phyloP scores from a whole-genome alignment of 2,329 filamentous ascomycete species.

The Colletotrichum incanum region DNA sequence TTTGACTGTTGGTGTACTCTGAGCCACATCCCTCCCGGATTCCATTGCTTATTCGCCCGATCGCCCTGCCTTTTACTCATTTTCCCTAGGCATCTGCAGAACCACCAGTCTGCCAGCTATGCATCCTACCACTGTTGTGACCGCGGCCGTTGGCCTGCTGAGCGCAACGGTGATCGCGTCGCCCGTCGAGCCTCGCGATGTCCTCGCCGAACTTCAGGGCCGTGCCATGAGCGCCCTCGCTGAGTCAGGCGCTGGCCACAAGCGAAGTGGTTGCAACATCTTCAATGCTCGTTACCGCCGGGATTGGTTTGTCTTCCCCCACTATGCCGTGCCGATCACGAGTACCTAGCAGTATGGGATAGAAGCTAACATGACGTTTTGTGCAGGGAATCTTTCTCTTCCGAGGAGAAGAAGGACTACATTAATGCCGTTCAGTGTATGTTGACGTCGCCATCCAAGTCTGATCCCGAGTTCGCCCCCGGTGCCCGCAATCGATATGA shows the following conservation, averaged over 20 bases:
- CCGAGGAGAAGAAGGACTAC: conserved; percentile 42
- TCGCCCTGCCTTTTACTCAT: neutral
- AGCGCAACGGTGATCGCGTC: conserved; percentile 13
- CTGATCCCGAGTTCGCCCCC: conserved; percentile 24
- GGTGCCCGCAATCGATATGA: conserved; percentile 42
- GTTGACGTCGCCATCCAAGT: conserved; percentile 32
- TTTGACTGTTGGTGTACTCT: neutral
- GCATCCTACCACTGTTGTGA: conserved; percentile 16
- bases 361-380: neutral
- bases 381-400: conserved; percentile 23
- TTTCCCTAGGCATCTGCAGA: neutral
- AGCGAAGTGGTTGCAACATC: conserved; percentile 34
- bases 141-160: conserved; percentile 29
- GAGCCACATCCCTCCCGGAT: no score
- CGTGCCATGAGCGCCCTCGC: conserved; percentile 22
- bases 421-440: conserved; percentile 44
- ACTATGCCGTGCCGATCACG: neutral
- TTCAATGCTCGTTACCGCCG: conserved; percentile 39
- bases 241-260: conserved; percentile 9
- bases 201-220: conserved; percentile 21
- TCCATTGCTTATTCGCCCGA: neutral
- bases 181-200: conserved; percentile 11
- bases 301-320: conserved; percentile 31
- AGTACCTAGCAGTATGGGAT: neutral
- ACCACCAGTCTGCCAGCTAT: conserved; percentile 12